Evolutionary conservation across 768 basidiomycete genomes (phyloP).

Genomic region (Phylloporus sp.): DNA sequence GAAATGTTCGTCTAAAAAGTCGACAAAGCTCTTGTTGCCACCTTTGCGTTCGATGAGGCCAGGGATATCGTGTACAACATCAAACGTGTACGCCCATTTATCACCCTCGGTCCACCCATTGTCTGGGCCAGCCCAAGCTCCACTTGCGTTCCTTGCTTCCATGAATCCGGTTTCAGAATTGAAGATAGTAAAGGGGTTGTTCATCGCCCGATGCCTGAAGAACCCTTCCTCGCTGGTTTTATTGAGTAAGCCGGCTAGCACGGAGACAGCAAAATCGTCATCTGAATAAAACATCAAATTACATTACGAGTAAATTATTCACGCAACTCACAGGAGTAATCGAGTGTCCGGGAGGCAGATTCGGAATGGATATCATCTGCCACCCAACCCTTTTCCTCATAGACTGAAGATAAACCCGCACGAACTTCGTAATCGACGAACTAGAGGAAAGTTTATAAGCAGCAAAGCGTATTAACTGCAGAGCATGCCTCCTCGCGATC

Average conservation of each 20-base stretch:
- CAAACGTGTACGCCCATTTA: conserved; percentile 74
- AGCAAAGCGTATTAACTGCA: not conserved
- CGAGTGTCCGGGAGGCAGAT: conserved; percentile 72
- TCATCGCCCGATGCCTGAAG: conserved; percentile 54
- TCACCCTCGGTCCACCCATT: conserved; percentile 84
- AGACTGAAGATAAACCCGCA: conserved; percentile 71
- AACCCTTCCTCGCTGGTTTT: conserved; percentile 47
- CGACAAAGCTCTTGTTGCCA: conserved; percentile 61
- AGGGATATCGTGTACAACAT: conserved; percentile 68
- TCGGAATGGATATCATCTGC: conserved; percentile 78
- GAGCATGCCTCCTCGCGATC: conserved; percentile 65
- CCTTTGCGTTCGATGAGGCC: conserved; percentile 61
- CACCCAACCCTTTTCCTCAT: conserved; percentile 67
- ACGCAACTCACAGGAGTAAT: conserved; percentile 62
- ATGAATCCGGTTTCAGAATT: conserved; percentile 71
- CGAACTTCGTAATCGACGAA: conserved; percentile 77
- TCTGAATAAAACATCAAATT: conserved; percentile 38
- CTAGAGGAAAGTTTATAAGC: conserved; percentile 30
- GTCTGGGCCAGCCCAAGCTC: conserved; percentile 68
- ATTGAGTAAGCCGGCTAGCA: conserved; percentile 52
- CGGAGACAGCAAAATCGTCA: conserved; percentile 71
- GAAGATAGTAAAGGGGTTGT: conserved; percentile 59
- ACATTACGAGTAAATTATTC: not conserved
- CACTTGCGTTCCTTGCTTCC: conserved; percentile 70
- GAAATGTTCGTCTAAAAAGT: conserved; percentile 59